Evolutionary conservation across 1,284 basidiomycete species (phyloP), one percentile per base, ranked within the genome.

Genomic region (Rhizoctonia solani): DNA sequence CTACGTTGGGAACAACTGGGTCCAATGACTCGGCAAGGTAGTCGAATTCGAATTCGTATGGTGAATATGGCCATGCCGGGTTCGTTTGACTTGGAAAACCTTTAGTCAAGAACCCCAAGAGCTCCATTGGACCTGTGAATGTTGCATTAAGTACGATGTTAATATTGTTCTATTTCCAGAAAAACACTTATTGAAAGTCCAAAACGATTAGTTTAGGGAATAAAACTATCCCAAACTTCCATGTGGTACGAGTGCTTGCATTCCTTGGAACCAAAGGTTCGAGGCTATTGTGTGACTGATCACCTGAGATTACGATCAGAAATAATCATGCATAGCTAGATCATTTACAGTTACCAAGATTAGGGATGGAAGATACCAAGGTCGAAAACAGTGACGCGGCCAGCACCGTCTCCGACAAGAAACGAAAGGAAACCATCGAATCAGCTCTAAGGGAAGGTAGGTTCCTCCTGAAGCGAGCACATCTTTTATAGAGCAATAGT

Each of bases 41-140:
- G 21, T 65, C 50, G 19, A 65, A 53, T 8, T 41, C 49, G 32
- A 65, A 65, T 39, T 65, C 61, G 39, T 65, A 44, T 1, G 61
- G 37, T 11, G 61, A 47, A 30, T 42, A 65, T 1, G 61, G 61
- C 50, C 50, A 65, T 21, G 19, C 21, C 14, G 49, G 1, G 39
- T 11, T 19, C 5, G 49, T 65, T 32, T 65, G 61, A 42, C 42
- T 50, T 41, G 42, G 39, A 5, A 50, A 53, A 5, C 61, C 61
- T 44, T 65, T 65, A 39, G 61, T 16, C 39, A 65, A 14, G 34
- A 65, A 53, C 9, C 50, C 50, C 27, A 65, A 21, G 14, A 65
- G 21, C 13, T 65, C 50, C 32, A 65, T 65, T 2, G 61, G 61
- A 2, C 61, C 61, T 53, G 50, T 65, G 44, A 37, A 19, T 32